Evolutionary conservation across 2,329 filamentous ascomycete species (phyloP).

Genomic region (Epichloe sp.): DNA sequence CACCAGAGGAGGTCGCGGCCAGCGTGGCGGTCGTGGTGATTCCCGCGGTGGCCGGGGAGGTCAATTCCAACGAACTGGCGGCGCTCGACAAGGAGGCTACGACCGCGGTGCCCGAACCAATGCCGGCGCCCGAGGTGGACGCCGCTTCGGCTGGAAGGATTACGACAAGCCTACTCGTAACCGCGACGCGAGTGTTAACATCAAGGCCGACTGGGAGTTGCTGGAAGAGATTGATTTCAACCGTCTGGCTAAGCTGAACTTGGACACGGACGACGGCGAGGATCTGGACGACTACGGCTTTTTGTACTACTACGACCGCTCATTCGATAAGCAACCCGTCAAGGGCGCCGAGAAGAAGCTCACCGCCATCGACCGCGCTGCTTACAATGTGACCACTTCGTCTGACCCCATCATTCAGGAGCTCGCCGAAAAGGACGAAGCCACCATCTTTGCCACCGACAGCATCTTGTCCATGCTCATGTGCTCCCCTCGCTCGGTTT

Average conservation of each 20-base stretch:
- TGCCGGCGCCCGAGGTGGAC: slow-evolving; percentile 56
- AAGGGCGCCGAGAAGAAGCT: slow-evolving; percentile 82
- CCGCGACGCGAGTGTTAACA: slow-evolving; percentile 89
- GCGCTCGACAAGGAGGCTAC: slow-evolving; percentile 56
- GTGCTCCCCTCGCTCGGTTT: slow-evolving; percentile 92
- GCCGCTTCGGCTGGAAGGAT: slow-evolving; percentile 96
- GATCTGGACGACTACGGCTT: slow-evolving; percentile 93
- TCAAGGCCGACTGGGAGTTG: slow-evolving; percentile 90
- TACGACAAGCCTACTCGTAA: slow-evolving; percentile 96
- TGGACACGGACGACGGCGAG: slow-evolving; percentile 89
- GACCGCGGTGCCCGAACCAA: slow-evolving; percentile 60
- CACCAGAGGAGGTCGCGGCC: slow-evolving; percentile 67
- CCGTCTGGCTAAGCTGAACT: slow-evolving; percentile 85
- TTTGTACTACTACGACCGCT: slow-evolving; percentile 95
- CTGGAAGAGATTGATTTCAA: slow-evolving; percentile 98
- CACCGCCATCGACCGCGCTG: slow-evolving; percentile 78
- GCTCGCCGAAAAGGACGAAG: slow-evolving; percentile 88
- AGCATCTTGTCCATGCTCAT: slow-evolving; percentile 98
- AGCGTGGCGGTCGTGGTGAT: slow-evolving; percentile 53
- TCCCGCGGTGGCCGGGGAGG: slow-evolving; percentile 44
- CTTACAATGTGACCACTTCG: slow-evolving; percentile 96
- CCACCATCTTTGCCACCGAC: slow-evolving; percentile 92
- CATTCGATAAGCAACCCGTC: slow-evolving; percentile 85
- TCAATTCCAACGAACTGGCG: slow-evolving; percentile 58
- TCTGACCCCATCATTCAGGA: slow-evolving; percentile 95